phyloP scores from a whole-genome alignment of 257 asterid genomes.

The Fraxinus cuspidata region DNA sequence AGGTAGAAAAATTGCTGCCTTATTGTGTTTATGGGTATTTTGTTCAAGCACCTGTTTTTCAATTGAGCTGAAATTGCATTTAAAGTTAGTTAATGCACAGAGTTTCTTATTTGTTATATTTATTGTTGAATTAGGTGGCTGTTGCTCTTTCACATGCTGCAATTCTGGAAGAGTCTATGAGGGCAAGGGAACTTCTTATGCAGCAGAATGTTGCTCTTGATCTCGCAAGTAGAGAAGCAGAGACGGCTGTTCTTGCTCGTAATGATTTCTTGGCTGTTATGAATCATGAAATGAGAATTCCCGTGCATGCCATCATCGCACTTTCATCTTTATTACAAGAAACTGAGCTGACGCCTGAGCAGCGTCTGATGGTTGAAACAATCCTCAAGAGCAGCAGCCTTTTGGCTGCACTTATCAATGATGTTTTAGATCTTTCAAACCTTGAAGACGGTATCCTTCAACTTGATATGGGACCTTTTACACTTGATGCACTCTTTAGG shows the following conservation, averaged over 20 bases:
- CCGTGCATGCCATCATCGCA: constrained; percentile 94
- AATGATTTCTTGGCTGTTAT: constrained; percentile 95
- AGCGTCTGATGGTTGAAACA: constrained; percentile 95
- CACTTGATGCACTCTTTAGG: constrained; percentile 76
- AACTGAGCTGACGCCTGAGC: constrained; percentile 86
- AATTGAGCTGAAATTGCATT: background rate
- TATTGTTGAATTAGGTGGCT: constrained; percentile 64
- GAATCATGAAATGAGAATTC: constrained; percentile 99
- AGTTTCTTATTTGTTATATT: constrained; percentile 17
- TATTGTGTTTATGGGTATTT: too few relatives aligned
- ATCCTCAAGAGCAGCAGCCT: constrained; percentile 94
- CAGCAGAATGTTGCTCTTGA: constrained; percentile 93
- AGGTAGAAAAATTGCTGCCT: background rate
- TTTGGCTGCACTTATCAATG: constrained; percentile 89
- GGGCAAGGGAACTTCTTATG: constrained; percentile 91
- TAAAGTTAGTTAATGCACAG: constrained; percentile 7
- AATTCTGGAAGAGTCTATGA: constrained; percentile 94
- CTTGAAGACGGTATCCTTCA: constrained; percentile 81
- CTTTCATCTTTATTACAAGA: constrained; percentile 89
- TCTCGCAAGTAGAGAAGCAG: constrained; percentile 95
- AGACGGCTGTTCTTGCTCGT: constrained; percentile 90
- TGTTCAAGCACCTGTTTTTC: too few relatives aligned
- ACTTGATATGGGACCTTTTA: constrained; percentile 41
- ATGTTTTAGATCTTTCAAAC: constrained; percentile 95
- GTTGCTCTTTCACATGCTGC: constrained; percentile 99